Base-by-base conservation (phyloP, 2,329 filamentous ascomycete species). In the Curvularia verruculosa region DNA sequence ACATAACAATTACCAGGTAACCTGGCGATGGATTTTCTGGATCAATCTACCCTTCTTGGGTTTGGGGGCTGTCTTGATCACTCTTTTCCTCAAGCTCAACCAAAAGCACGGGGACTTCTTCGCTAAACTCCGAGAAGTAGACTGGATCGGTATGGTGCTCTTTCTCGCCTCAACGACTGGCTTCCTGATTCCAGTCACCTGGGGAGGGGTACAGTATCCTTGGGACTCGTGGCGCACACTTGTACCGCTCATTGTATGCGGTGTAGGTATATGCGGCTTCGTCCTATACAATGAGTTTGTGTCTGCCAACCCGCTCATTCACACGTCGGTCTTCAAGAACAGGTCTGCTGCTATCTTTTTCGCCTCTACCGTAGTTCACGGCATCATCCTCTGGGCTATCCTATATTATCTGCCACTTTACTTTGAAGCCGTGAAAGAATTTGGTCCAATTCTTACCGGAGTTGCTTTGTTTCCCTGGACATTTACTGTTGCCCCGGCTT, bases 1-100 rank as follows among this genome's bases (percentile, higher is more conserved):
- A n/a, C n/a, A n/a, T n/a, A n/a, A n/a, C n/a, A n/a, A n/a, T n/a
- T n/a, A n/a, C n/a, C n/a, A n/a, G n/a, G n/a, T n/a, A n/a, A n/a
- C n/a, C n/a, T 87, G 85, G 86, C 74, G 82, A 8, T 89, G 86
- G 86, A 83, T 89, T 10, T 87, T 88, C 67, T 89, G 83, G 80
- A 80, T 87, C 63, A 89, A 88, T 61, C 73, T 87, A 1, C 85
- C 85, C 2, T 82, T 87, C 65, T 78, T 81, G 28, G 83, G 75
- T 1, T 55, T 85, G n/a, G 81, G 80, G 2, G 70, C 77, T 15
- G 61, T 81, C 36, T 71, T 85, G 61, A 75, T 84, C 15, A 73
- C 80, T 0, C 41, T 86, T 23, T 87, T 85, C 72, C 74, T 87
- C 13, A 78, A 80, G n/a, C 77, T 86, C 43, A 78, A 81, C 52